Conservation (phyloP, 148 eudicot species). For the Dianthus caryophyllus region DNA sequence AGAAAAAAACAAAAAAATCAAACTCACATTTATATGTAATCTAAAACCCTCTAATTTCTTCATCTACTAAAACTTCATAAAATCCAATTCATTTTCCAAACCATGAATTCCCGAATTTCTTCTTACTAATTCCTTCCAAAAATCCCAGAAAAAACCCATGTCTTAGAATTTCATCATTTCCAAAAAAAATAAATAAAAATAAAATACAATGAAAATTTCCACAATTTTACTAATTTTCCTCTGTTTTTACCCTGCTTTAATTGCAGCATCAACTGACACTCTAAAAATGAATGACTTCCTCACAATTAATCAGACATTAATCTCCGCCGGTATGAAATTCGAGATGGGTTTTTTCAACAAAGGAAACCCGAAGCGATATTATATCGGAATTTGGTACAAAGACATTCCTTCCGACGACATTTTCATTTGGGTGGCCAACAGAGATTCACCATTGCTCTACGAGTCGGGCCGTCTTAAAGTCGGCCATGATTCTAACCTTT, state of each 20-base stretch:
- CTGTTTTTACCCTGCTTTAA: slow-evolving; percentile 22
- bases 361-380: slow-evolving; percentile 20
- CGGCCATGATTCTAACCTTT: slow-evolving; percentile 15
- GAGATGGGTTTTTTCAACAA: slow-evolving; percentile 35
- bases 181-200: background rate
- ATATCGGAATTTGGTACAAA: slow-evolving; percentile 38
- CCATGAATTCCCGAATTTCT: background rate
- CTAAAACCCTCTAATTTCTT: background rate
- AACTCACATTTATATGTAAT: background rate
- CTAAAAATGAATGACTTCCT: slow-evolving; percentile 24
- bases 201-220: slow-evolving; percentile 13
- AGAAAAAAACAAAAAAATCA: background rate
- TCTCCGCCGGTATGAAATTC: slow-evolving; percentile 28
- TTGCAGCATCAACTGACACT: slow-evolving; percentile 23
- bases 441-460: slow-evolving; percentile 26
- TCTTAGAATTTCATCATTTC: background rate
- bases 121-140: background rate
- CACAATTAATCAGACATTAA: slow-evolving; percentile 27
- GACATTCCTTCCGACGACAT: slow-evolving; percentile 21
- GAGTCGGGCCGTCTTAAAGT: slow-evolving; percentile 21
- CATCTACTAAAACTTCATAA: background rate
- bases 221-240: slow-evolving; percentile 7
- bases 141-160: background rate
- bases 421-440: slow-evolving; percentile 41
- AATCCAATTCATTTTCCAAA: slow-evolving; percentile 6